Evolutionary conservation across 2,329 filamentous ascomycete genomes (phyloP).

Genomic region (Chalaropsis thielavioides): DNA sequence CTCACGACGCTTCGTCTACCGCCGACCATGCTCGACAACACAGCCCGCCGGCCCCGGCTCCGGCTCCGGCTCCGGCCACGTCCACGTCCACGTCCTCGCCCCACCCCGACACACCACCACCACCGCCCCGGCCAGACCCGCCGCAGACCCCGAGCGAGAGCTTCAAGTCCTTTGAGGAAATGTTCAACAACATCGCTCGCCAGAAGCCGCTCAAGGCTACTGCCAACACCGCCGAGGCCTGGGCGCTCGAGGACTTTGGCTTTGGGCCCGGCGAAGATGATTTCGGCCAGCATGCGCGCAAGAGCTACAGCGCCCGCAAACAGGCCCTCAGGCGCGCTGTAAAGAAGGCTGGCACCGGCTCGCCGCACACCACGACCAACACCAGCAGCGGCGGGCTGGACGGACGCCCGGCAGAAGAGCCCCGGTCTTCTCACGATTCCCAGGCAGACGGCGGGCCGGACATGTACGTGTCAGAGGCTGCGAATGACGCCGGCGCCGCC

Average conservation of each 20-base stretch:
- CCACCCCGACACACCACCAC: background rate
- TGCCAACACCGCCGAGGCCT: background rate
- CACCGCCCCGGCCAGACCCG: background rate
- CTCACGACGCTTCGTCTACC: background rate
- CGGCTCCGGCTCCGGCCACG: background rate
- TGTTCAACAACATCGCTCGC: conserved; percentile 6
- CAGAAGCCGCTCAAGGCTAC: conserved; percentile 6
- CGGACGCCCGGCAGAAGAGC: too few species aligned
- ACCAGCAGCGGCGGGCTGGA: background rate
- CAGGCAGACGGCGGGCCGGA: background rate
- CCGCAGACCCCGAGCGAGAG: background rate
- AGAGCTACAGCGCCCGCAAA: background rate
- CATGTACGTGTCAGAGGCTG: too few species aligned
- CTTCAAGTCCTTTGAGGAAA: conserved; percentile 5
- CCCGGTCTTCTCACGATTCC: background rate
- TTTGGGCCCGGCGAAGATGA: conserved; percentile 10
- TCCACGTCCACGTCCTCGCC: background rate
- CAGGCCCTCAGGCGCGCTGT: background rate
- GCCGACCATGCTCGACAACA: background rate
- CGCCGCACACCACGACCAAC: background rate
- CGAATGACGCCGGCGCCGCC: too few species aligned
- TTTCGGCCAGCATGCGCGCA: background rate
- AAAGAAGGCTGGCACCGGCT: background rate
- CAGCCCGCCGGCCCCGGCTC: too few species aligned
- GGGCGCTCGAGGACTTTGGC: conserved; percentile 16